Percentiles rank a stretch among this genome's conserved stretches.
These are phyloP conservation scores for Chaetothyriales sp. DNA, from an alignment of 2,329 filamentous ascomycete genomes.

Conservation along the genomic window DNA sequence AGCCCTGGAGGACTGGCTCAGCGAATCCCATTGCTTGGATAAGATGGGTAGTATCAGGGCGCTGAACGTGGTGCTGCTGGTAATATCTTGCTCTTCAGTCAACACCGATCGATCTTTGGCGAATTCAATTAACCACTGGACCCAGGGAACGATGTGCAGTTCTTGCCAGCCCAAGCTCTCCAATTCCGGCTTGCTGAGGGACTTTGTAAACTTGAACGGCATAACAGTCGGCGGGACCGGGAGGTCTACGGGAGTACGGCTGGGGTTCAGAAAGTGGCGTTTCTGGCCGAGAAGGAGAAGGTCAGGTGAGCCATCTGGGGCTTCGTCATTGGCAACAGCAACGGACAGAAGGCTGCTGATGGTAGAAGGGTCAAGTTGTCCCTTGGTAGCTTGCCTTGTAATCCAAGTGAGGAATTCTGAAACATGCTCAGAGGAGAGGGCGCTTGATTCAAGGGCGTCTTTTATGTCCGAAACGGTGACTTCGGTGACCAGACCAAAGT, in stretches of 20 bases:
- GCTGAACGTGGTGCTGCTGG: slow-evolving; percentile 59
- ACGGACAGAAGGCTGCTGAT: slow-evolving; percentile 62
- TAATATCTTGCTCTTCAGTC: slow-evolving; percentile 54
- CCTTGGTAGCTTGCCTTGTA: slow-evolving; percentile 54
- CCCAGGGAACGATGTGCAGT: slow-evolving; percentile 72
- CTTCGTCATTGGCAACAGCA: slow-evolving; percentile 44
- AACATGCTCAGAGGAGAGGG: slow-evolving; percentile 65
- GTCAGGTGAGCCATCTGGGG: slow-evolving; percentile 43
- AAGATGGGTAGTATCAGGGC: slow-evolving; percentile 62
- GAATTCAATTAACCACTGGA: slow-evolving; percentile 64
- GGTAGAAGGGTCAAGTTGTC: slow-evolving; percentile 56
- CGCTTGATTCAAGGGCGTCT: slow-evolving; percentile 57
- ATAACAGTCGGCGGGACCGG: slow-evolving; percentile 72
- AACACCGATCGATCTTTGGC: slow-evolving; percentile 43
- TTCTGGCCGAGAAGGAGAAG: slow-evolving; percentile 69
- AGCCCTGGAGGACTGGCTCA: slow-evolving; percentile 52
- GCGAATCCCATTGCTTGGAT: slow-evolving; percentile 81
- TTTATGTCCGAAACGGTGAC: slow-evolving; percentile 40
- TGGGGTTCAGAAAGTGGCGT: slow-evolving; percentile 58
- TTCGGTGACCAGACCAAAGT: slow-evolving; percentile 74
- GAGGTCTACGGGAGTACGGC: slow-evolving; percentile 65
- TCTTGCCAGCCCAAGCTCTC: slow-evolving; percentile 76
- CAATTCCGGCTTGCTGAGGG: slow-evolving; percentile 53
- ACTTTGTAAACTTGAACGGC: slow-evolving; percentile 68
- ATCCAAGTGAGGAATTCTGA: slow-evolving; percentile 76